Percentiles rank a stretch among this genome's conserved stretches.
Conservation (phyloP, 257 asterid genomes). For the Catharanthus roseus region DNA sequence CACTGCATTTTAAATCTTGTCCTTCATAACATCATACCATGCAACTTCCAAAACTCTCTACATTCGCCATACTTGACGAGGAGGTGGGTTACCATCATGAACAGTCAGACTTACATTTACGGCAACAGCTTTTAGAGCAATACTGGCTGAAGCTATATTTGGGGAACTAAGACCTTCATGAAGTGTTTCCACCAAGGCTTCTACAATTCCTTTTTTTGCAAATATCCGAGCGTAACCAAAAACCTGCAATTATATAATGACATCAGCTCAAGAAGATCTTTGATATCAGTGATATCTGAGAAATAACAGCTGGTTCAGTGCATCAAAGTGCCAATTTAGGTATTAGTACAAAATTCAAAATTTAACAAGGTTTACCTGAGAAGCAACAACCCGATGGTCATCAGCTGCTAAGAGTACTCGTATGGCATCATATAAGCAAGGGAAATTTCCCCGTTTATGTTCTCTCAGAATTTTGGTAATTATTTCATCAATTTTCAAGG, state of each 20-base stretch:
- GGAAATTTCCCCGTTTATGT: constrained; percentile 48
- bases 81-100: not conserved
- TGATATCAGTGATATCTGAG: not conserved
- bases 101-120: constrained; percentile 65
- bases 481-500: constrained; percentile 69
- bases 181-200: constrained; percentile 73
- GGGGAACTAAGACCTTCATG: constrained; percentile 63
- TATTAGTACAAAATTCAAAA: not conserved
- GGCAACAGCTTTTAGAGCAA: constrained; percentile 80
- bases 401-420: constrained; percentile 74
- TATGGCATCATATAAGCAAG: constrained; percentile 67
- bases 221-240: constrained; percentile 88
- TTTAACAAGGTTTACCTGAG: constrained; percentile 57
- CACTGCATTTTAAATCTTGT: no score
- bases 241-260: constrained; percentile 42
- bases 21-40: no score
- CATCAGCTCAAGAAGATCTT: not conserved
- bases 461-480: constrained; percentile 55
- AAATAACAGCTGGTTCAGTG: not conserved
- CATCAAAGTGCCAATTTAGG: not conserved
- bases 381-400: constrained; percentile 85
- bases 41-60: not conserved
- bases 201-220: constrained; percentile 67
- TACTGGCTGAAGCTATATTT: constrained; percentile 59
- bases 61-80: not conserved